These are phyloP conservation scores for Kwoniella sp. DNA, from an alignment of 768 basidiomycete genomes.

Conservation along the genomic window DNA sequence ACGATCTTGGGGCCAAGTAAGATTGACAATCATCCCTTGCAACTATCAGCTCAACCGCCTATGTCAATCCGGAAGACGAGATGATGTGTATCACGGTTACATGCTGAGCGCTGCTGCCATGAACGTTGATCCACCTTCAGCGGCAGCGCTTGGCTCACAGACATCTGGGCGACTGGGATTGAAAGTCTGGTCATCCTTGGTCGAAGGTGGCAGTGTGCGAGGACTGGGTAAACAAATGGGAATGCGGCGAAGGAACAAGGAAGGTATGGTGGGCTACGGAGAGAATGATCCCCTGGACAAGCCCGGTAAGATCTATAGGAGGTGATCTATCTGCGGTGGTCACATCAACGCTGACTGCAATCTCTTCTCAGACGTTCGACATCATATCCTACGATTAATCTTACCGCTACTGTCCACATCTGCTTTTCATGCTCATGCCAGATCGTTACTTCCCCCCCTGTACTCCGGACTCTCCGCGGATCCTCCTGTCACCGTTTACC, in stretches of 20 bases:
- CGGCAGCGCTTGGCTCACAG: slow-evolving; percentile 15
- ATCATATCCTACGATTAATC: slow-evolving; percentile 44
- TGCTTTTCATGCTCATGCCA: slow-evolving; percentile 45
- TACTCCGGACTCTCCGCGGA: slow-evolving; percentile 47
- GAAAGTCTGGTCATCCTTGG: slow-evolving; percentile 42
- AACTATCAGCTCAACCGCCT: slow-evolving; percentile 45
- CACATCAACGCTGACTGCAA: too few species aligned
- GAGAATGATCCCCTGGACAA: slow-evolving; percentile 50
- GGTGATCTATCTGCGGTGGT: too few species aligned
- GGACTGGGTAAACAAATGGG: slow-evolving; percentile 49
- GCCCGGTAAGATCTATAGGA: slow-evolving; percentile 54
- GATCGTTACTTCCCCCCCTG: slow-evolving; percentile 41
- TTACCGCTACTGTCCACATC: slow-evolving; percentile 44
- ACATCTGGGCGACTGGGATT: slow-evolving; percentile 33
- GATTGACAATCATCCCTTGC: neutral
- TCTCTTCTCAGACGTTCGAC: slow-evolving; percentile 46
- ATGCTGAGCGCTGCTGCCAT: slow-evolving; percentile 41
- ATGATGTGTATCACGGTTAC: slow-evolving; percentile 48
- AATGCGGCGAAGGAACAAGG: slow-evolving; percentile 48
- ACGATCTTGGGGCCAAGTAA: too few species aligned
- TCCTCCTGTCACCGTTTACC: slow-evolving; percentile 48
- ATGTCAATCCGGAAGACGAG: slow-evolving; percentile 49
- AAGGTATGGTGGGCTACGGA: slow-evolving; percentile 43
- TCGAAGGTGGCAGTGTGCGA: slow-evolving; percentile 49
- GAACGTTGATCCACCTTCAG: slow-evolving; percentile 41